Evolutionary conservation across 2,329 filamentous ascomycete genomes (phyloP).

Genomic region (Coniella lustricola): DNA sequence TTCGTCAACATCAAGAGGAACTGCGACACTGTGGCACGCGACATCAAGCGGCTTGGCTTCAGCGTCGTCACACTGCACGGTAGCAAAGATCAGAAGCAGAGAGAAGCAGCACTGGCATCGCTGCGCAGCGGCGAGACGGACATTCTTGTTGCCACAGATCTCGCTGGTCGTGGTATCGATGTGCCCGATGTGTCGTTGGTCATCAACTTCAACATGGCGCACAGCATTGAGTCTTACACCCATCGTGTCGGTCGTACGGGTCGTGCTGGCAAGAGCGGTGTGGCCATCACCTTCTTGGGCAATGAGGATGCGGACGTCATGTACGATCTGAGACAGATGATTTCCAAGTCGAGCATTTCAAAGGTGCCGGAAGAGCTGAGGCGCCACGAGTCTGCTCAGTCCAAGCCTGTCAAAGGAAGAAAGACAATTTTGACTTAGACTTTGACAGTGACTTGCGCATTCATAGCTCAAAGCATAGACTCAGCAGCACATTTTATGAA

Average conservation of each 20-base stretch:
- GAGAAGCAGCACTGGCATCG: conserved; percentile 84
- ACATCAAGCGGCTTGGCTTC: conserved; percentile 92
- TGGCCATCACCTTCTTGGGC: conserved; percentile 91
- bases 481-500: no score
- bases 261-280: conserved; percentile 93
- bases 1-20: conserved; percentile 99
- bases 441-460: not conserved
- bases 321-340: conserved; percentile 94
- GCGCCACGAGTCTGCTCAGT: conserved; percentile 86
- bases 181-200: conserved; percentile 90
- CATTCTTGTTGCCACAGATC: conserved; percentile 89
- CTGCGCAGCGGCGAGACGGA: conserved; percentile 74
- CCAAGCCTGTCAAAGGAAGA: conserved; percentile 53
- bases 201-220: conserved; percentile 98
- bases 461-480: no score
- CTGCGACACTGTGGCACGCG: conserved; percentile 87
- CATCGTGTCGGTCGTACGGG: conserved; percentile 95
- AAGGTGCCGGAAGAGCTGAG: conserved; percentile 86
- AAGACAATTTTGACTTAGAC: conserved; percentile 16
- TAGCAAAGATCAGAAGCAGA: conserved; percentile 94
- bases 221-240: conserved; percentile 87
- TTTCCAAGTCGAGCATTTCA: conserved; percentile 80
- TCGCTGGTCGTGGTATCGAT: conserved; percentile 96
- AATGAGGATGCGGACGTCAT: conserved; percentile 83
- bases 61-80: conserved; percentile 86